phyloP scores from a whole-genome alignment of 2,329 filamentous ascomycete genomes.

The Blastomyces silverae region DNA sequence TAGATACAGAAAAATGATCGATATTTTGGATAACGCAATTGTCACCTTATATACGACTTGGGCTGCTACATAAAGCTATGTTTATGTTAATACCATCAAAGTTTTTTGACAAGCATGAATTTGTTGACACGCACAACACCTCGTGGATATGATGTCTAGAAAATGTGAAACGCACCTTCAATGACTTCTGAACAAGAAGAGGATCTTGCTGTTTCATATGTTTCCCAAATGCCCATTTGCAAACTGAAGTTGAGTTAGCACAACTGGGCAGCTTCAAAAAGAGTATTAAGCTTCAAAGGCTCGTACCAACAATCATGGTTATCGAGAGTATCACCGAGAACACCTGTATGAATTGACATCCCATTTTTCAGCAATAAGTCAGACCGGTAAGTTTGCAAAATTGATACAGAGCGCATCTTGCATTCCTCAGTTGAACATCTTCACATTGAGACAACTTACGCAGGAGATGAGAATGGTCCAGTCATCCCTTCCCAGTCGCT shows the following conservation, averaged over 20 bases:
- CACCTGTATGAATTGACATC: neutral
- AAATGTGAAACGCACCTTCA: neutral
- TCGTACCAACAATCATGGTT: constrained; percentile 6
- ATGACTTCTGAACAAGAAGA: neutral
- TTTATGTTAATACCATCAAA: neutral
- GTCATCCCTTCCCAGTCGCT: constrained; percentile 9
- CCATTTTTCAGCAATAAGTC: neutral
- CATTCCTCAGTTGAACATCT: neutral
- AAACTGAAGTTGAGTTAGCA: neutral
- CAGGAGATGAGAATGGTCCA: constrained; percentile 7
- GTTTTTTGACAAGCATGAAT: neutral
- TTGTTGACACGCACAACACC: neutral
- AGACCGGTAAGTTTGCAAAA: neutral
- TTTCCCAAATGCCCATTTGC: constrained; percentile 8
- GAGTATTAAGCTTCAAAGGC: neutral
- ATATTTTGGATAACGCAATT: constrained; percentile 49
- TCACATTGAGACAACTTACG: neutral
- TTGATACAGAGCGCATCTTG: neutral
- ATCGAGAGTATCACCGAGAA: neutral
- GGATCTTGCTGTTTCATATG: neutral
- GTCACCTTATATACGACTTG: constrained; percentile 52
- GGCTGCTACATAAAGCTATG: constrained; percentile 47
- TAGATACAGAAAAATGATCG: constrained; percentile 49
- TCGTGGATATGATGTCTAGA: neutral
- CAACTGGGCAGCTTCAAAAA: neutral